Base-by-base conservation (phyloP, 2,329 filamentous ascomycete genomes). In the Epichloe brachyelytri region DNA sequence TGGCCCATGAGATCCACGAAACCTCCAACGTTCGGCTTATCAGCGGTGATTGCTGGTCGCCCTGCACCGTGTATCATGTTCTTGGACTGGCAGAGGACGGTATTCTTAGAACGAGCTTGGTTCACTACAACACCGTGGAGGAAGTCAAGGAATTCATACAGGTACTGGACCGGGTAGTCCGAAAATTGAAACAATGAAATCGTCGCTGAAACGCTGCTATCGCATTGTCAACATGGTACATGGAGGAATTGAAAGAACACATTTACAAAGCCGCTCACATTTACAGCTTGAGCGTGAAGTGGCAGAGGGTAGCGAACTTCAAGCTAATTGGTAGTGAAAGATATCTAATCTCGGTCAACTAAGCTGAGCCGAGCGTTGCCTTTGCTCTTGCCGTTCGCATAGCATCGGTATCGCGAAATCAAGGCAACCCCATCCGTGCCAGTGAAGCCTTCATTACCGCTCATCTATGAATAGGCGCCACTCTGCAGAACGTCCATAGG, bases 81-180 rank as follows among this genome's bases (percentile, higher is more conserved):
- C n/a, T n/a, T n/a, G n/a, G n/a, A n/a, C n/a, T n/a, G n/a, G n/a
- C n/a, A n/a, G n/a, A 19, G 1, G 60, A 85, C 56, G 85, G 82
- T 0, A 77, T 87, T 6, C 74, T 85, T 5, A 72, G 85, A 56
- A 78, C 86, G 15, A 85, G 81, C 58, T 72, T 86, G 71, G 75
- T 84, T 50, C 83, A 88, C 64, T 88, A 88, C 61, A 88, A 88
- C 58, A 85, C 81, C 2, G n/a, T 53, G 4, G 40, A 50, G 2
- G 51, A 54, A 45, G 34, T 51, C 4, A 34, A 43, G 12, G 19
- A 14, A 22, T 48, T 51, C 19, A 47, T 33, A 17, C 2, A 36
- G 17, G 36, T 44, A 8, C 34, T 50, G 14, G 43, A 46, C 30
- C 41, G 17, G 33, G 43, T 46, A 34, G 49, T 50, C 14, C 6